Evolutionary conservation across 2,329 filamentous ascomycete genomes (phyloP).

Genomic region (Niveomyces coronatus): DNA sequence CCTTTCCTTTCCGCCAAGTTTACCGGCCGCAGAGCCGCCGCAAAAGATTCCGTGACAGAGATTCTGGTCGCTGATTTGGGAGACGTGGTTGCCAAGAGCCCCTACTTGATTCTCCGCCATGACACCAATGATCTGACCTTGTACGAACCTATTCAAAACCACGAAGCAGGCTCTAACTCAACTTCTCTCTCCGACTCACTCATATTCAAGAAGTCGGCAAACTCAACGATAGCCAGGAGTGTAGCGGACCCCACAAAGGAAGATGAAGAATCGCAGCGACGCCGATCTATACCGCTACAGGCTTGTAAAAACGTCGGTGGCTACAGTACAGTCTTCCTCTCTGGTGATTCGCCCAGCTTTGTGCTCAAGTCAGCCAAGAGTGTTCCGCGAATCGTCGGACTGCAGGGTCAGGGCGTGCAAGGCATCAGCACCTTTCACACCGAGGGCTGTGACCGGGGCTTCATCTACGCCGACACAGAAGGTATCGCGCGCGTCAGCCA

Average conservation of each 20-base stretch:
- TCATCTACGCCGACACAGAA: slow-evolving; percentile 68
- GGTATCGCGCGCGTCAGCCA: slow-evolving; percentile 66
- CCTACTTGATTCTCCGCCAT: slow-evolving; percentile 75
- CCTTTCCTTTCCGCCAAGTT: slow-evolving; percentile 65
- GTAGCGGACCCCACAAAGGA: slow-evolving; percentile 39
- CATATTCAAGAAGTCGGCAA: slow-evolving; percentile 66
- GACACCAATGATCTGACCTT: slow-evolving; percentile 73
- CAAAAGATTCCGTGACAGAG: slow-evolving; percentile 66
- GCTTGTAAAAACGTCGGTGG: slow-evolving; percentile 58
- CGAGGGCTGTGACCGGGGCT: slow-evolving; percentile 66
- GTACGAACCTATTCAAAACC: slow-evolving; percentile 66
- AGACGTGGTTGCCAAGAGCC: slow-evolving; percentile 56
- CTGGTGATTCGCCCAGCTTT: slow-evolving; percentile 70
- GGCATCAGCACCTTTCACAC: slow-evolving; percentile 70
- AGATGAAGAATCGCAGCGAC: slow-evolving; percentile 33
- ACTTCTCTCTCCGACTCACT: slow-evolving; percentile 43
- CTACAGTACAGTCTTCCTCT: slow-evolving; percentile 73
- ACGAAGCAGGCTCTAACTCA: slow-evolving; percentile 20
- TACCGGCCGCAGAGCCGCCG: slow-evolving; percentile 55
- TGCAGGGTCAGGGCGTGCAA: slow-evolving; percentile 58
- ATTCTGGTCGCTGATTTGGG: slow-evolving; percentile 78
- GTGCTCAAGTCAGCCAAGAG: slow-evolving; percentile 74
- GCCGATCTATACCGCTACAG: slow-evolving; percentile 43
- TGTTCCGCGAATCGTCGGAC: slow-evolving; percentile 60
- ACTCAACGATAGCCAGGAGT: slow-evolving; percentile 53